A percentile compares a stretch with the other conserved stretches of the same genome.
These are phyloP conservation scores for Rhizophora mangle DNA, from an alignment of 345 rosid genomes.

Conservation along the genomic window DNA sequence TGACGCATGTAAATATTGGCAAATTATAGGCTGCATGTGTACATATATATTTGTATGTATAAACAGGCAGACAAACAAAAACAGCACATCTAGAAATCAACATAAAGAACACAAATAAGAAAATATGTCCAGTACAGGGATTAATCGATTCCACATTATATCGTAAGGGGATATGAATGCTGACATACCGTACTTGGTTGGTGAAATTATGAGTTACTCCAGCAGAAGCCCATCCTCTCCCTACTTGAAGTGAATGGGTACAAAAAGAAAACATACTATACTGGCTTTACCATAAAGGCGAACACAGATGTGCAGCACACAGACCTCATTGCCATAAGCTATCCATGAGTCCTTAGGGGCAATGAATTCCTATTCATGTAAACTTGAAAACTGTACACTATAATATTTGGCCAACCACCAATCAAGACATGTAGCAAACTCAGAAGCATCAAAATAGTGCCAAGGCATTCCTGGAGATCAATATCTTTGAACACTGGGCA, in stretches of 20 bases:
- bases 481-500: not conserved
- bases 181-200: conserved; percentile 97
- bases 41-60: not conserved
- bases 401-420: conserved; percentile 6
- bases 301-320: conserved; percentile 15
- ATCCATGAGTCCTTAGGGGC: conserved; percentile 19
- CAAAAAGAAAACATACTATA: conserved; percentile 49
- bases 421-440: conserved; percentile 9
- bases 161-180: conserved; percentile 64
- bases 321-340: conserved; percentile 20
- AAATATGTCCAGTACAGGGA: conserved; percentile 38
- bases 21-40: conserved; percentile 2
- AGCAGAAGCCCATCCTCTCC: conserved; percentile 99
- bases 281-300: conserved; percentile 39
- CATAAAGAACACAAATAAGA: not conserved
- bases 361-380: not conserved
- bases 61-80: conserved; percentile 12
- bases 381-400: conserved; percentile 1
- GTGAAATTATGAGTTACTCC: conserved; percentile 91
- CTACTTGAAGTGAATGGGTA: conserved; percentile 85
- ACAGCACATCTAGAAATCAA: conserved; percentile 22
- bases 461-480: conserved; percentile 13
- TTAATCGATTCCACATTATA: conserved; percentile 55
- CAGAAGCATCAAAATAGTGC: conserved; percentile 14
- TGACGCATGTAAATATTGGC: conserved; percentile 13